Evolutionary conservation across 306 rosid genomes (phyloP), one percentile per base, ranked within the genome.

Genomic region (Crotalaria pallida): DNA sequence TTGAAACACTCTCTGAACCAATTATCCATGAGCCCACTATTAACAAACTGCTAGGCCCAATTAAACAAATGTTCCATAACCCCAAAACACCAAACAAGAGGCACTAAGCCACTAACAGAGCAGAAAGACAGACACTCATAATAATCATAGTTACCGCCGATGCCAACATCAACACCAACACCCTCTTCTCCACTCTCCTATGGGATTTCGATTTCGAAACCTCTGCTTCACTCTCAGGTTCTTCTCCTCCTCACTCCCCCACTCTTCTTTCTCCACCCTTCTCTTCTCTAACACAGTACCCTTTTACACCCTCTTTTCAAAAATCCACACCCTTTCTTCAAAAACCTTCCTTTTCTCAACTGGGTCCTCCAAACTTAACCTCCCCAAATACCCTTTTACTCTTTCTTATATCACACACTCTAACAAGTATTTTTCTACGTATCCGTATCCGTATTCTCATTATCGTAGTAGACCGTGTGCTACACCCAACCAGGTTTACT

Each of bases 161-260:
- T 50, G 57, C 57, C 27, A 15, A 1, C 22, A 41, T 12, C 26
- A 57, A 24, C 66, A 13, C 33, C 3, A 1, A n/a, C 55, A 4
- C 10, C 43, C 43, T 12, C 43, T 12, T 43, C 62, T 59, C 7
- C 59, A 8, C 15, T 8, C 45, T 21, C 24, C 44, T 33, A 84
- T 84, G 85, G 81, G 51, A 71, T 31, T 78, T 60, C 72, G 51
- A 71, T 31, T 78, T 60, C 72, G 69, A 61, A 61, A 58, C 72
- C 60, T 78, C 18, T 61, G 44, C 75, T 45, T 73, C 16, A 78
- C 23, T 48, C 55, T 63, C 73, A 83, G 89, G 86, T 81, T 76
- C 83, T 69, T 78, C 71, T 67, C 80, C 83, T 69, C 76, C 71
- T 67, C 80, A n/a, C 72, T 31, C 21, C 56, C 73, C 79, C 66